Base-by-base conservation (phyloP, 257 asterid genomes). In the Primulina eburnea region DNA sequence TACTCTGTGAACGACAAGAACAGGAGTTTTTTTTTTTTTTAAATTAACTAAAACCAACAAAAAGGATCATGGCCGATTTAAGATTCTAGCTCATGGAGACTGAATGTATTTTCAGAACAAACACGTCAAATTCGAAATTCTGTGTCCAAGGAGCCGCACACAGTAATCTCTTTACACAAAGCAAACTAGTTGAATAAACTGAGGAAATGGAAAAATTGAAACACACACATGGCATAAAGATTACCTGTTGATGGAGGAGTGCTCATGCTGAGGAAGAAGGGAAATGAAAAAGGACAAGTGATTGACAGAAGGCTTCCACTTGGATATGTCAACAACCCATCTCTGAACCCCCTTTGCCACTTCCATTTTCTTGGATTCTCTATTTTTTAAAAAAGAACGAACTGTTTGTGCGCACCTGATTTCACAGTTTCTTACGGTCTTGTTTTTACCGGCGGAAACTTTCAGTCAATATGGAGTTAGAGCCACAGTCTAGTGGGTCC, bases 321-420 rank as follows among this genome's bases (percentile, higher is more conserved):
- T 76, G 2, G 95, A 82, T 52, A 90, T 76, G 77, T 85, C 85
- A 32, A 88, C 92, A 60, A 77, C 76, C 96, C 96, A 90, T 73
- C 95, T 85, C 80, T 80, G 83, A 17, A 89, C 84, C 2, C 90
- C 92, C 52, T 77, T 85, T 65, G 76, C 86, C 69, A 80, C 21
- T 60, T 82, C 85, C 89, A 82, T 83, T 40, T 3, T 33, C 9
- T 40, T 16, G 32, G 18, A n/a, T 14, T 35, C 28, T n/a, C 24
- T 7, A 37, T 59, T 5, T 65, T 8, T 2, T 1, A 2, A 38
- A 9, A 37, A 38, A 10, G 50, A 38, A 38, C 4, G 2, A 38
- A 38, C 34, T 32, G 61, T 17, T 18, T 56, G 8, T 56, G 10
- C 14, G 24, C 61, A n/a, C 61, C 61, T n/a, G 14, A 18, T 57